These are phyloP conservation scores for Epichloe amarillans DNA, from an alignment of 2,329 filamentous ascomycete species.

Conservation along the genomic window DNA sequence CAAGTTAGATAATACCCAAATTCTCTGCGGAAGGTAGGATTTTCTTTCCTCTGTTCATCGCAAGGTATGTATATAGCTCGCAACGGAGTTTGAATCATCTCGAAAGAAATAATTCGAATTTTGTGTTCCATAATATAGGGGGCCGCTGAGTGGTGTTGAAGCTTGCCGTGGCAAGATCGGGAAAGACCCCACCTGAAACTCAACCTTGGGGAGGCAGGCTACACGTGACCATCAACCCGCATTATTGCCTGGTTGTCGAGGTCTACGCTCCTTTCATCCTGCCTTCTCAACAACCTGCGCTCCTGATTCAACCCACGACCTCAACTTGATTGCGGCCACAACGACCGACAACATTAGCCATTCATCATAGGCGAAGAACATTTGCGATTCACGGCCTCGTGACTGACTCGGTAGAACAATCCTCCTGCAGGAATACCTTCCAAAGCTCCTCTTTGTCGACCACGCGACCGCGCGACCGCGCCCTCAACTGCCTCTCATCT, in stretches of 20 bases:
- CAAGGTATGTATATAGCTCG: not conserved
- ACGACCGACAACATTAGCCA: not conserved
- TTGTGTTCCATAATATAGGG: no score
- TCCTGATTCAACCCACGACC: not conserved
- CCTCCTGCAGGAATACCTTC: not conserved
- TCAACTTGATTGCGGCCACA: not conserved
- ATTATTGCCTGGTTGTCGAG: not conserved
- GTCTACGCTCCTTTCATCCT: not conserved
- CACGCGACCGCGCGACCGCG: not conserved
- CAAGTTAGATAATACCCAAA: conserved; percentile 2
- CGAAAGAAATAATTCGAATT: not conserved
- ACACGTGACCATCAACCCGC: conserved; percentile 2
- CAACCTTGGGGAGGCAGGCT: not conserved
- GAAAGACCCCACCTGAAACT: not conserved
- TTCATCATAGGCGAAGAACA: not conserved
- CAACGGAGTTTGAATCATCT: not conserved
- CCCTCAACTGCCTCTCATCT: not conserved
- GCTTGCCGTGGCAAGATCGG: no score
- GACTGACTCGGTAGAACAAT: not conserved
- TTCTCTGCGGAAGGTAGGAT: not conserved
- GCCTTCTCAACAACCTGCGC: not conserved
- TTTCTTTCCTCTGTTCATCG: not conserved
- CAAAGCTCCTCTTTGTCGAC: not conserved
- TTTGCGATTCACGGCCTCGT: not conserved
- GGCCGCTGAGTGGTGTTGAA: no score